phyloP scores from a whole-genome alignment of 208 protist genomes.

The Porcisia deanei region DNA sequence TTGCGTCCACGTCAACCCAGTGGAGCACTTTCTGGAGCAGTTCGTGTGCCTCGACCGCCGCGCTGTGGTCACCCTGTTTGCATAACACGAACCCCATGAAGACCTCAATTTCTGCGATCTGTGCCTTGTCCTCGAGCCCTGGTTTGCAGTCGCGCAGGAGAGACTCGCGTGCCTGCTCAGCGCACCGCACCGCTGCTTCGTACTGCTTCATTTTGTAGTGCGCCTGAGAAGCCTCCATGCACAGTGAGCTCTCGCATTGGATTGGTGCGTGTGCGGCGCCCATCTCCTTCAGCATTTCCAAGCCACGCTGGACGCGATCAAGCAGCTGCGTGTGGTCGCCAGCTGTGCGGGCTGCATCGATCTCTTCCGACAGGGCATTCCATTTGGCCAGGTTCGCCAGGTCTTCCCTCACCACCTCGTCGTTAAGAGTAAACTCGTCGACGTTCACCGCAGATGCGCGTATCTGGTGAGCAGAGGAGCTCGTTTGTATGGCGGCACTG shows the following conservation, averaged over 20 bases:
- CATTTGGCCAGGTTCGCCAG: slow-evolving; percentile 66
- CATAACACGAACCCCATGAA: slow-evolving; percentile 75
- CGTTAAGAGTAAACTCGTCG: slow-evolving; percentile 84
- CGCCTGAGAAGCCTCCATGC: slow-evolving; percentile 86
- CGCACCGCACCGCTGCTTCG: slow-evolving; percentile 49
- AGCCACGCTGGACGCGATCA: slow-evolving; percentile 44
- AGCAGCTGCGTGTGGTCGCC: slow-evolving; percentile 50
- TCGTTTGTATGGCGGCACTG: background rate
- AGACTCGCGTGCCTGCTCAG: slow-evolving; percentile 44
- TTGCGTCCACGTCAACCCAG: slow-evolving; percentile 89
- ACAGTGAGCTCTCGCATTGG: slow-evolving; percentile 83
- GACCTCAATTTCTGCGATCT: slow-evolving; percentile 75
- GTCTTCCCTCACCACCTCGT: slow-evolving; percentile 80
- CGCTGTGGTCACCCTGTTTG: slow-evolving; percentile 30
- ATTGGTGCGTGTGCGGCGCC: slow-evolving; percentile 74
- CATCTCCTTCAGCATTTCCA: slow-evolving; percentile 69
- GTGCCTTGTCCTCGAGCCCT: slow-evolving; percentile 67
- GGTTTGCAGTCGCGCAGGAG: slow-evolving; percentile 47
- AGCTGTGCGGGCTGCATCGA: slow-evolving; percentile 48
- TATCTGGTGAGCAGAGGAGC: background rate
- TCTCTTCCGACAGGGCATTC: slow-evolving; percentile 67
- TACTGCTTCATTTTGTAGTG: slow-evolving; percentile 73
- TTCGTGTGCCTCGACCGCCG: slow-evolving; percentile 46
- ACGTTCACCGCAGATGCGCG: slow-evolving; percentile 69
- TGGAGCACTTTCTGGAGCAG: slow-evolving; percentile 69